Conservation (phyloP, 139 green algal species). For the Nannochloris sp. region DNA sequence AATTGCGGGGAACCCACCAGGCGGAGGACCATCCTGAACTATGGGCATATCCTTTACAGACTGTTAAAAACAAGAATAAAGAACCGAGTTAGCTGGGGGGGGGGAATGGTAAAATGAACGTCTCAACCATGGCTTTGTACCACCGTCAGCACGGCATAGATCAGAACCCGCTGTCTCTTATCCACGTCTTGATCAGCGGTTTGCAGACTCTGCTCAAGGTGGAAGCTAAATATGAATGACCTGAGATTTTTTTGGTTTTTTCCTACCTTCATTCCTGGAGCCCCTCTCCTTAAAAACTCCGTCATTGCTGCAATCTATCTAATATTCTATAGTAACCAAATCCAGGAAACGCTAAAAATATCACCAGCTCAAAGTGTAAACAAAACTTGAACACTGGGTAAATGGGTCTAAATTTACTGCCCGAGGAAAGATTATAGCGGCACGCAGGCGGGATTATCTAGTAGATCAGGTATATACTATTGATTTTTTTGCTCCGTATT, state of each 20-base stretch:
- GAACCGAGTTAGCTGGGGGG: neutral
- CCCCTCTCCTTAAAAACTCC: constrained; percentile 65
- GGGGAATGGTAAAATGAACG: neutral
- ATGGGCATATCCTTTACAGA: constrained; percentile 86
- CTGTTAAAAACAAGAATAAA: constrained; percentile 33
- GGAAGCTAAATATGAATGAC: no score
- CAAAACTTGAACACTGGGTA: neutral
- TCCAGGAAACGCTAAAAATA: no score
- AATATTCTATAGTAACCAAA: no score
- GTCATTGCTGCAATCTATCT: constrained; percentile 77
- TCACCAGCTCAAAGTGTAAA: neutral
- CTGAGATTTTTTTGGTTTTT: no score
- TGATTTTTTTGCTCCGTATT: no score
- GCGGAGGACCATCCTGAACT: constrained; percentile 79
- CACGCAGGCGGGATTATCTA: no score
- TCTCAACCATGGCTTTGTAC: neutral
- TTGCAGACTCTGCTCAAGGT: no score
- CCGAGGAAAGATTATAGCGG: no score
- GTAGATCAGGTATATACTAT: no score
- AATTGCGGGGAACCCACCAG: constrained; percentile 82
- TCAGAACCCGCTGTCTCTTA: no score
- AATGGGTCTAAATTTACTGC: neutral
- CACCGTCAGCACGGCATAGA: neutral
- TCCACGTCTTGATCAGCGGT: no score
- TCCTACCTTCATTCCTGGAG: constrained; percentile 73